Evolutionary conservation across 225 moss, liverwort and hornwort genomes (phyloP), one percentile per base, ranked within the genome.

Genomic region (Pseudisothecium myosuroides): DNA sequence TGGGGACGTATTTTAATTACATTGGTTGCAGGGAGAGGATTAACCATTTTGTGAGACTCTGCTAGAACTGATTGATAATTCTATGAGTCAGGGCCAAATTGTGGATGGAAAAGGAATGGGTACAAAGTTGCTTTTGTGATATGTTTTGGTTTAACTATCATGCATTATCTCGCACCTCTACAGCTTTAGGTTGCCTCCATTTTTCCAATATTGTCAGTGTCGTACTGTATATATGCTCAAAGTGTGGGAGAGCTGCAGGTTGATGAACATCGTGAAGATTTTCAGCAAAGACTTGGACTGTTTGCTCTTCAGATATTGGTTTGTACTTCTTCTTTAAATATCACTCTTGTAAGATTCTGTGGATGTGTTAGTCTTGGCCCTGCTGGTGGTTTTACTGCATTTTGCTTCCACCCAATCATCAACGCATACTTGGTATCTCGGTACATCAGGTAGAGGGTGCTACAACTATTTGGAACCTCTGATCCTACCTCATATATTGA

Each of bases 271-370:
- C 90, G 84, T 80, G 89, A 91, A 69, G 85, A 80, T 72, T 94
- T 96, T 34, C 94, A 90, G 73, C 94, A 94, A 85, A 90, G 91
- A 31, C 91, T 98, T 75, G 96, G 94, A 85, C 84, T 91, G 66
- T 96, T 96, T 90, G 93, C 90, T 85, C 94, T 93, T 89, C 94
- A 95, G 88, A 94, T 96, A 83, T 91, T 98, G 96, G 97, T 98
- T 85, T 80, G 93, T 88, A 62, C 61, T 83, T 79, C 31, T 56
- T 41, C 81, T 41, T 34, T 71, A 9, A 55, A 69, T 39, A 67
- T 63, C 41, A 67, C 47, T 82, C 72, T 77, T 72, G 49, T 45
- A 52, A 85, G 74, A 60, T 65, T 45, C 37, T 69, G 22, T 58
- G 84, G 68, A 60, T 89, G 59, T 56, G 60, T 26, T 34, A 43